Conservation (phyloP, 306 rosid species). For the Cucumis cinereus region DNA sequence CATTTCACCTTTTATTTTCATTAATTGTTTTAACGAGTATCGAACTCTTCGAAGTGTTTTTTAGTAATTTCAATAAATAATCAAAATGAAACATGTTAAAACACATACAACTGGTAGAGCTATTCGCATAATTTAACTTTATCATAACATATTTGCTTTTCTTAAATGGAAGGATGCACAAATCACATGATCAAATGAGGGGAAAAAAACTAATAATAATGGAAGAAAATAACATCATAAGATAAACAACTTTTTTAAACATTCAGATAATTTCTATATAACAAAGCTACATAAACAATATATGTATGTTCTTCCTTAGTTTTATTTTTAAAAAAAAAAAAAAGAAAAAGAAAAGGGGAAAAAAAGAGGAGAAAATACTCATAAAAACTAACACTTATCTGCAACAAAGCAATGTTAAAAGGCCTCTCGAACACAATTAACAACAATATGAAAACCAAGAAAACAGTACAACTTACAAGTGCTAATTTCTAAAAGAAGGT, state of each 20-base stretch:
- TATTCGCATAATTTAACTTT: background rate
- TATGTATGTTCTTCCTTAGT: background rate
- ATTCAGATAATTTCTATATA: background rate
- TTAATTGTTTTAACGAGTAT: too few relatives aligned
- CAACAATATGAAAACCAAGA: constrained; percentile 7
- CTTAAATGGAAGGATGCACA: background rate
- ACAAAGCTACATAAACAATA: background rate
- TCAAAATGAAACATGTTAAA: background rate
- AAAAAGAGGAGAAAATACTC: background rate
- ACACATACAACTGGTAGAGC: background rate
- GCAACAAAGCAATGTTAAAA: constrained; percentile 9
- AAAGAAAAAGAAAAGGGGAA: too few relatives aligned
- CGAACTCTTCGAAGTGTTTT: too few relatives aligned
- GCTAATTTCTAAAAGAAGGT: constrained; percentile 33
- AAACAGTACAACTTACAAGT: constrained; percentile 5
- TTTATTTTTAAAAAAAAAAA: background rate
- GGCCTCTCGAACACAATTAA: constrained; percentile 52
- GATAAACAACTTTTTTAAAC: background rate
- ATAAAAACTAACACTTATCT: background rate
- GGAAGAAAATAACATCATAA: background rate
- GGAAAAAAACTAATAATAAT: background rate
- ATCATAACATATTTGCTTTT: background rate
- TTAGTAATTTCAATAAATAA: too few relatives aligned
- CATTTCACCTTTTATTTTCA: too few relatives aligned
- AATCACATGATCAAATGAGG: background rate